These are phyloP conservation scores for Silene coronaria DNA, from an alignment of 179 eudicot genomes.

Conservation along the genomic window DNA sequence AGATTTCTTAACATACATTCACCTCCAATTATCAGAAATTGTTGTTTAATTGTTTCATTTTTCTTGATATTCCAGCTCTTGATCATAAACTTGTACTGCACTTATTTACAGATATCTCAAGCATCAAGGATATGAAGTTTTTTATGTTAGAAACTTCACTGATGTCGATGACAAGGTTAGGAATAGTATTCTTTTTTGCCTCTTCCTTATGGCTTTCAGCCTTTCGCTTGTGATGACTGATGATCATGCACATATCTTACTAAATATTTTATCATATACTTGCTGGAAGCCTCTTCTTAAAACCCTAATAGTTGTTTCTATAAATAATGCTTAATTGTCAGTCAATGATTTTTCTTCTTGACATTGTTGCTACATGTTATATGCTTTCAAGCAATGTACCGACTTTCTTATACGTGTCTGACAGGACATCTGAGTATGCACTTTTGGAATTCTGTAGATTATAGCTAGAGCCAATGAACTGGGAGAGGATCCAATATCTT, in stretches of 20 bases:
- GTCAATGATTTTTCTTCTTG: neutral
- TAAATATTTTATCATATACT: neutral
- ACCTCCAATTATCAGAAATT: neutral
- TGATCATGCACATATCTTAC: neutral
- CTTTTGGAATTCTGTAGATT: slow-evolving; percentile 86
- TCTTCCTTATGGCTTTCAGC: neutral
- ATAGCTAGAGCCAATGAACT: slow-evolving; percentile 87
- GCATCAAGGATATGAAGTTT: slow-evolving; percentile 74
- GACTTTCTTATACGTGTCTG: slow-evolving; percentile 43
- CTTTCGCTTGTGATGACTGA: neutral
- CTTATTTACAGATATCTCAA: slow-evolving; percentile 58
- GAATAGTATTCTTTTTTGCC: neutral
- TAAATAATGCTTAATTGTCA: neutral
- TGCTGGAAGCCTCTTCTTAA: neutral
- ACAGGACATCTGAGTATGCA: slow-evolving; percentile 73
- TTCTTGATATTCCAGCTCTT: neutral
- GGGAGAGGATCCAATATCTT: slow-evolving; percentile 75
- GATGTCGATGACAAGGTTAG: slow-evolving; percentile 97
- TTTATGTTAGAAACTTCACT: slow-evolving; percentile 89
- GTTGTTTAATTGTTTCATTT: neutral
- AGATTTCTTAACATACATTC: neutral
- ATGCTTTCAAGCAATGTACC: slow-evolving; percentile 21
- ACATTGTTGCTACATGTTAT: neutral
- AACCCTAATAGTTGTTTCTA: neutral
- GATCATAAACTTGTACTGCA: neutral